Evolutionary conservation across 306 rosid genomes (phyloP).

Genomic region (Spatholobus suberectus): DNA sequence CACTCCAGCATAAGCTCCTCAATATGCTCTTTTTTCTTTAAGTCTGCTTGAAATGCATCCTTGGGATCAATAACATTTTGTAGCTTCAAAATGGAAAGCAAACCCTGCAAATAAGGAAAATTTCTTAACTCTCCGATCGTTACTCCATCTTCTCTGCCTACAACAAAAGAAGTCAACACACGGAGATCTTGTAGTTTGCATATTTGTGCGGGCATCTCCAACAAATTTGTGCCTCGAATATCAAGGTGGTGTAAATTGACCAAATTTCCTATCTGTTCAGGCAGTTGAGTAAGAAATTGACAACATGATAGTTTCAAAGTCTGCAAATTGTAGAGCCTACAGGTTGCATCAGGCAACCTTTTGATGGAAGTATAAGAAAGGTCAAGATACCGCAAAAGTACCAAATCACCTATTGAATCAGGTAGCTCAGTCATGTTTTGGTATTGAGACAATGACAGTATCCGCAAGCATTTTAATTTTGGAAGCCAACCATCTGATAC

Average conservation of each 20-base stretch:
- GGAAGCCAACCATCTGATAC: not conserved
- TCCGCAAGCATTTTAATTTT: not conserved
- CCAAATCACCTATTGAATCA: not conserved
- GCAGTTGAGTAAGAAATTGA: not conserved
- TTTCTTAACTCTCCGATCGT: not conserved
- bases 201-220: not conserved
- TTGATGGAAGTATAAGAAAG: not conserved
- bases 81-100: conserved; percentile 4
- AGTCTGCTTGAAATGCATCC: not conserved
- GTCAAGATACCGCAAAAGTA: not conserved
- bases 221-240: not conserved
- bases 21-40: not conserved
- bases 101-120: not conserved
- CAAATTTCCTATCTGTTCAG: not conserved
- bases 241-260: too few species aligned
- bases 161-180: conserved; percentile 15
- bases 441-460: not conserved
- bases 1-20: too few species aligned
- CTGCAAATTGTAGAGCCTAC: not conserved
- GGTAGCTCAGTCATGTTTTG: too few species aligned
- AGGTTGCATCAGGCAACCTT: not conserved
- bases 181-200: not conserved
- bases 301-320: not conserved
- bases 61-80: not conserved
- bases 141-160: not conserved